Evolutionary conservation across 176 grass and related monocot genomes (phyloP).

Genomic region (Zoysia japonica): DNA sequence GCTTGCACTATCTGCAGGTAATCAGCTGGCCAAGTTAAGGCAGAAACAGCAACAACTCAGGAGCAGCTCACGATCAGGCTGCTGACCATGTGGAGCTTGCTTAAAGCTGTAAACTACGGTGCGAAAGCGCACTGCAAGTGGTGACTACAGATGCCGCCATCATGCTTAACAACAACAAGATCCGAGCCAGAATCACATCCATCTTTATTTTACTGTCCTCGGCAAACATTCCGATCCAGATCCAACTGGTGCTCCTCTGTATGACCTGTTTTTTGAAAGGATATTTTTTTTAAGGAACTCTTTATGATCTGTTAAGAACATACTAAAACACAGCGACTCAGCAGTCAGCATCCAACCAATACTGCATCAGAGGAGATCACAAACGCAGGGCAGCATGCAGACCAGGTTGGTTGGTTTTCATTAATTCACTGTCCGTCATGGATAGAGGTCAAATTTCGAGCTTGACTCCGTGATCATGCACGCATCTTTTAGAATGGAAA

Average conservation of each 20-base stretch:
- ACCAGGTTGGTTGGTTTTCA: constrained; percentile 14
- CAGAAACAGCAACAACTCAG: constrained; percentile 44
- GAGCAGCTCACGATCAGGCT: constrained; percentile 47
- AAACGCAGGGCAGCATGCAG: constrained; percentile 19
- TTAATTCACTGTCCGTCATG: constrained; percentile 39
- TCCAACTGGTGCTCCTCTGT: constrained; percentile 21
- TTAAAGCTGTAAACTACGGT: constrained; percentile 48
- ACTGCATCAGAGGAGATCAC: constrained; percentile 3
- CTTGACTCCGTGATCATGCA: constrained; percentile 44
- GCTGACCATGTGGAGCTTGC: constrained; percentile 63
- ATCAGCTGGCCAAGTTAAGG: constrained; percentile 38
- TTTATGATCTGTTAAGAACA: constrained; percentile 19
- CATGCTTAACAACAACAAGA: constrained; percentile 45
- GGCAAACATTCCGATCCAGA: constrained; percentile 43
- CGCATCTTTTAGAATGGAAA: constrained; percentile 23
- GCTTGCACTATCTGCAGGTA: neutral
- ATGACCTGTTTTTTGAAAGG: neutral
- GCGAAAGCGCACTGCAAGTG: constrained; percentile 36
- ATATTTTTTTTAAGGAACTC: no score
- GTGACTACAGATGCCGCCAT: constrained; percentile 37
- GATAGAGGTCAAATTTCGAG: constrained; percentile 44
- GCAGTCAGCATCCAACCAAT: constrained; percentile 21
- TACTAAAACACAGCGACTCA: neutral
- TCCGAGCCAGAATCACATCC: constrained; percentile 37
- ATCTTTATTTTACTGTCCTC: constrained; percentile 35